Evolutionary conservation across 2,329 filamentous ascomycete genomes (phyloP).

Genomic region (Trichoderma sp.): DNA sequence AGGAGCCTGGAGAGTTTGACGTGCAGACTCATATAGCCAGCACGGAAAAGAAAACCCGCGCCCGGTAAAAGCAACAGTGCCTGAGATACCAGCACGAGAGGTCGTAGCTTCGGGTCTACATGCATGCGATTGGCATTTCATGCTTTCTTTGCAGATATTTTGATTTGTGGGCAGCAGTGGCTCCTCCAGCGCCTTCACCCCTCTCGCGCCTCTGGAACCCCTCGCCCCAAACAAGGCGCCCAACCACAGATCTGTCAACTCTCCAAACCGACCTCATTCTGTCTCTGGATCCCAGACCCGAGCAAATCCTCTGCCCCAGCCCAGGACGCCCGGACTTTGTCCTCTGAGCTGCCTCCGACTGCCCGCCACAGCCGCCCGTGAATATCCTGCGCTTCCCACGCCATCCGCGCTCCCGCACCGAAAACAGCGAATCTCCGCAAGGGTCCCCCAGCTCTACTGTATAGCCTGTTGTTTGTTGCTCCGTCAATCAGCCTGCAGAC

Average conservation of each 20-base stretch:
- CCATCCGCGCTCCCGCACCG: constrained; percentile 25
- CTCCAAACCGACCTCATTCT: constrained; percentile 28
- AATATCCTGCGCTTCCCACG: constrained; percentile 21
- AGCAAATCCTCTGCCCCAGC: constrained; percentile 13
- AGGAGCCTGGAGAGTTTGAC: not conserved
- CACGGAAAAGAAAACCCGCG: not conserved
- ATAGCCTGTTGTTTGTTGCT: not conserved
- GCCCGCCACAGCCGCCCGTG: not conserved
- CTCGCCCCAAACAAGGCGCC: constrained; percentile 28
- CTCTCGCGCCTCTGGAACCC: constrained; percentile 27
- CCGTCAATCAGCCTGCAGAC: constrained; percentile 17
- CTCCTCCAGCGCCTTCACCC: constrained; percentile 26
- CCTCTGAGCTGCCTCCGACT: not conserved
- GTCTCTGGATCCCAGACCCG: constrained; percentile 10
- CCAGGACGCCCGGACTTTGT: constrained; percentile 2
- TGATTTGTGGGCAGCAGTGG: constrained; percentile 26
- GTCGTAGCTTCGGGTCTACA: not conserved
- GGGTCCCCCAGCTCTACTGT: not conserved
- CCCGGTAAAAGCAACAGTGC: not conserved
- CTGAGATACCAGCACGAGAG: constrained; percentile 2
- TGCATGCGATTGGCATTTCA: constrained; percentile 14
- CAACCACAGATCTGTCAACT: constrained; percentile 28
- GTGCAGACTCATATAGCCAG: not conserved
- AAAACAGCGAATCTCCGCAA: not conserved
- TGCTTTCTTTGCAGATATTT: constrained; percentile 4